These are phyloP conservation scores for Gyromitra esculenta DNA, from an alignment of 2,329 filamentous ascomycete genomes.

Conservation along the genomic window DNA sequence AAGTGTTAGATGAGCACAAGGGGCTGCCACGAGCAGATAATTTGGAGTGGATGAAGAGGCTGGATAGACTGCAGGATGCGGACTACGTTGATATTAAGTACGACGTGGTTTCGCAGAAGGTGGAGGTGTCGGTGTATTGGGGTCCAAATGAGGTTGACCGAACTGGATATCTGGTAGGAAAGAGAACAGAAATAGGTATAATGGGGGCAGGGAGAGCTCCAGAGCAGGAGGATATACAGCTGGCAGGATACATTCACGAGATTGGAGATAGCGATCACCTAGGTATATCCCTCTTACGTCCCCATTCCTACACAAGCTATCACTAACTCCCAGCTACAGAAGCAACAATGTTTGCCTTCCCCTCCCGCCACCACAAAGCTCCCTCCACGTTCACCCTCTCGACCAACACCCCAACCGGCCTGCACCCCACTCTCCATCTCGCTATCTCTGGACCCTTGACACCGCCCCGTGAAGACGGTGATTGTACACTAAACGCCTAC, in stretches of 20 bases:
- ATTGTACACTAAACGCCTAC: slow-evolving; percentile 56
- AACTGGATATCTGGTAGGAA: slow-evolving; percentile 35
- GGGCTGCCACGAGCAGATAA: slow-evolving; percentile 18
- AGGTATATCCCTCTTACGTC: slow-evolving; percentile 39
- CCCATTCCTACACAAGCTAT: background rate
- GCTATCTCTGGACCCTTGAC: slow-evolving; percentile 45
- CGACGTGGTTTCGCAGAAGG: slow-evolving; percentile 52
- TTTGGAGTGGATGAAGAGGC: slow-evolving; percentile 39
- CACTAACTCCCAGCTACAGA: slow-evolving; percentile 47
- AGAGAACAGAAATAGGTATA: slow-evolving; percentile 54
- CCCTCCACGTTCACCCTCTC: slow-evolving; percentile 53
- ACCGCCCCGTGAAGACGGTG: slow-evolving; percentile 42
- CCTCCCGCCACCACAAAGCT: slow-evolving; percentile 54
- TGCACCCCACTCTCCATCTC: slow-evolving; percentile 56
- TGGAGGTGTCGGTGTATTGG: slow-evolving; percentile 54
- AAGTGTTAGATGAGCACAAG: slow-evolving; percentile 18
- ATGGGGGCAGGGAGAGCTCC: slow-evolving; percentile 49
- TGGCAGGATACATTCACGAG: slow-evolving; percentile 53
- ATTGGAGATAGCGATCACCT: slow-evolving; percentile 53
- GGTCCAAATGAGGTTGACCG: slow-evolving; percentile 42
- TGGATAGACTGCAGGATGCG: slow-evolving; percentile 48
- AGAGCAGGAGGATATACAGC: slow-evolving; percentile 51
- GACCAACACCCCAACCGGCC: slow-evolving; percentile 54
- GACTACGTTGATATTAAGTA: slow-evolving; percentile 56
- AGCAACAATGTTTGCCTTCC: slow-evolving; percentile 55